Conservation (phyloP, 2,329 filamentous ascomycete genomes). For the Aspergillus uvarum region DNA sequence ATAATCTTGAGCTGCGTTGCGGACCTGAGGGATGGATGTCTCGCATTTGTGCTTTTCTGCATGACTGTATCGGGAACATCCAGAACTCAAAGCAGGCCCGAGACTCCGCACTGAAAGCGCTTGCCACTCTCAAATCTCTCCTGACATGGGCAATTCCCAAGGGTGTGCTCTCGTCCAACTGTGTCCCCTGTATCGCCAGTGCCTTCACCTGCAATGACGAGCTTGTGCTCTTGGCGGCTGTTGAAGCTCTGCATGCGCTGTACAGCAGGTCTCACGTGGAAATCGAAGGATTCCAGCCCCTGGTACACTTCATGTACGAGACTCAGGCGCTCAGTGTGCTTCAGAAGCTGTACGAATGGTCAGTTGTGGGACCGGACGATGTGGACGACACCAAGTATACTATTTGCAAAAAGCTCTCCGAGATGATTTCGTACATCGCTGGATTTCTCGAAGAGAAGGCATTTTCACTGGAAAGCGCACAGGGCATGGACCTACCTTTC, state of each 20-base stretch:
- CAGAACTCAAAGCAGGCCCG: conserved; percentile 67
- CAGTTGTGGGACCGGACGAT: conserved; percentile 73
- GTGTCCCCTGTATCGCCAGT: conserved; percentile 68
- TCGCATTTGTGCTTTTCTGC: conserved; percentile 72
- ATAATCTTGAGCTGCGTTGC: conserved; percentile 68
- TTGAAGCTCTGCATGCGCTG: conserved; percentile 80
- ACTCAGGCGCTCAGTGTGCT: conserved; percentile 70
- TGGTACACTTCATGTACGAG: conserved; percentile 78
- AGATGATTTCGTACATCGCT: conserved; percentile 84
- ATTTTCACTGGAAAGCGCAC: conserved; percentile 57
- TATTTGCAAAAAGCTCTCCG: conserved; percentile 88
- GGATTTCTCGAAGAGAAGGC: conserved; percentile 80
- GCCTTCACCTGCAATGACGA: conserved; percentile 69
- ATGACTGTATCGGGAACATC: conserved; percentile 67
- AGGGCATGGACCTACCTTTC: conserved; percentile 64
- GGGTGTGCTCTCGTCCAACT: conserved; percentile 70
- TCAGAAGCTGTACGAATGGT: conserved; percentile 75
- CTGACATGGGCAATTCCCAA: conserved; percentile 87
- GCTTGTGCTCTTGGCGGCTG: conserved; percentile 67
- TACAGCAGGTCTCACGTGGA: conserved; percentile 73
- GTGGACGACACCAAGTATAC: conserved; percentile 90
- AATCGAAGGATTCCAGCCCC: conserved; percentile 73
- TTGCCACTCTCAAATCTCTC: conserved; percentile 74
- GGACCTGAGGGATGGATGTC: conserved; percentile 85
- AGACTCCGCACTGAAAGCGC: conserved; percentile 70